phyloP scores from a whole-genome alignment of 176 grass and related monocot species.

The Elaeis guineensis region DNA sequence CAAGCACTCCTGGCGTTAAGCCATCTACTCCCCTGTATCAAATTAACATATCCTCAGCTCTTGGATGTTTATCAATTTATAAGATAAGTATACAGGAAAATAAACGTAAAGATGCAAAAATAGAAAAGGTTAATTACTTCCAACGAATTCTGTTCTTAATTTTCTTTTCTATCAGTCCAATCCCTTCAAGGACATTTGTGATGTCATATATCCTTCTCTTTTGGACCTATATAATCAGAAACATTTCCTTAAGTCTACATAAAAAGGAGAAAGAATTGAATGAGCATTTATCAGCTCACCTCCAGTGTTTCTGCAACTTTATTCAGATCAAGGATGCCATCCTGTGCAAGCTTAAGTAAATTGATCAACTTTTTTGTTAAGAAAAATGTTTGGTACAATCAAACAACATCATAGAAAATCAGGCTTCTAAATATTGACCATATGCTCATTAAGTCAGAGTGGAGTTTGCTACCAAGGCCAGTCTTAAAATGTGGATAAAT shows the following conservation, averaged over 20 bases:
- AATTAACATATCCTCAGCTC: not conserved
- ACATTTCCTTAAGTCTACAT: not conserved
- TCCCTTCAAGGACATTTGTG: slow-evolving; percentile 98
- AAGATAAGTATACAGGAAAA: slow-evolving; percentile 23
- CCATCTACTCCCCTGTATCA: slow-evolving; percentile 44
- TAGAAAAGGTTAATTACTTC: slow-evolving; percentile 48
- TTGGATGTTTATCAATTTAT: slow-evolving; percentile 16
- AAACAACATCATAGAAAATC: no score
- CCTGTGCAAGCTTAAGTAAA: slow-evolving; percentile 69
- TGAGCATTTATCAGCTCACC: slow-evolving; percentile 28
- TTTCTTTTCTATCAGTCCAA: slow-evolving; percentile 90
- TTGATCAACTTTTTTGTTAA: slow-evolving; percentile 77
- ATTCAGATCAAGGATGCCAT: slow-evolving; percentile 86
- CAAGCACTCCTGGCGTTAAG: slow-evolving; percentile 34
- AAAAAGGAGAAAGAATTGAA: not conserved
- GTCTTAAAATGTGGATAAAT: no score
- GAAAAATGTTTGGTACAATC: no score
- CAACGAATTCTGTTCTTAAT: slow-evolving; percentile 70
- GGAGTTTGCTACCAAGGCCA: no score
- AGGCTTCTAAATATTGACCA: no score
- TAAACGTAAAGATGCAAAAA: slow-evolving; percentile 1
- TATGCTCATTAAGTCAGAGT: no score
- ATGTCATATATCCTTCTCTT: slow-evolving; percentile 97
- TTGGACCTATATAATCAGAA: no score
- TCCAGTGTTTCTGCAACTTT: slow-evolving; percentile 57